Percentiles rank a stretch among this genome's conserved stretches.
phyloP scores from a whole-genome alignment of 345 rosid genomes.

The Rhodomyrtus tomentosa region DNA sequence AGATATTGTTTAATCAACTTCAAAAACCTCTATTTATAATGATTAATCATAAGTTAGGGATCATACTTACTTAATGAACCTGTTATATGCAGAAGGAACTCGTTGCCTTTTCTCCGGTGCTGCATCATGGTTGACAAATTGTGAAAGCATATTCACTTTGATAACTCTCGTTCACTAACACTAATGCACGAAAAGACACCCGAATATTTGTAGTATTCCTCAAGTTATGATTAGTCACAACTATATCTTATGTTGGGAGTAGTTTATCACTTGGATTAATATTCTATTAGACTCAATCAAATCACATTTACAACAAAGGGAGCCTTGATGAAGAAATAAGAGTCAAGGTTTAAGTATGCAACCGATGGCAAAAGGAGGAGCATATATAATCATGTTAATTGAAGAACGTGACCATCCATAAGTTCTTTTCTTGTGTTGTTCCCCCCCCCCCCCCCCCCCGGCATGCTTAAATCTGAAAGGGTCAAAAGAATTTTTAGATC shows the following conservation, averaged over 20 bases:
- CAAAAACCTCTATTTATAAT: no score
- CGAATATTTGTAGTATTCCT: neutral
- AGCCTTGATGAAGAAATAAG: neutral
- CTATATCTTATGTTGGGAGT: neutral
- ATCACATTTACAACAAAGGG: neutral
- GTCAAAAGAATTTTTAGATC: neutral
- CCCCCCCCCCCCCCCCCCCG: no score
- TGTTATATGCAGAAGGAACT: constrained; percentile 95
- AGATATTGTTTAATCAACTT: neutral
- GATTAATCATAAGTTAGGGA: neutral
- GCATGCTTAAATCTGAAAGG: neutral
- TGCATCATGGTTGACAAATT: constrained; percentile 11
- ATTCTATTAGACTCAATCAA: neutral
- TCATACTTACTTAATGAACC: constrained; percentile 77
- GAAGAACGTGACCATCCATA: neutral
- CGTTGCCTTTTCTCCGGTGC: constrained; percentile 99
- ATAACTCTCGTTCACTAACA: neutral
- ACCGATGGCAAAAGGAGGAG: neutral
- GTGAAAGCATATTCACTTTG: neutral
- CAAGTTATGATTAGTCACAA: neutral
- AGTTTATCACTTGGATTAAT: neutral
- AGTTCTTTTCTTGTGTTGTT: neutral
- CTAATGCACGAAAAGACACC: neutral
- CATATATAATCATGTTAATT: neutral
- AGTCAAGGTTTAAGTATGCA: neutral